A percentile compares a stretch with the other conserved stretches of the same genome.
Evolutionary conservation across 2,329 filamentous ascomycete species (phyloP).

Genomic region (Hymenoscyphus albidus): DNA sequence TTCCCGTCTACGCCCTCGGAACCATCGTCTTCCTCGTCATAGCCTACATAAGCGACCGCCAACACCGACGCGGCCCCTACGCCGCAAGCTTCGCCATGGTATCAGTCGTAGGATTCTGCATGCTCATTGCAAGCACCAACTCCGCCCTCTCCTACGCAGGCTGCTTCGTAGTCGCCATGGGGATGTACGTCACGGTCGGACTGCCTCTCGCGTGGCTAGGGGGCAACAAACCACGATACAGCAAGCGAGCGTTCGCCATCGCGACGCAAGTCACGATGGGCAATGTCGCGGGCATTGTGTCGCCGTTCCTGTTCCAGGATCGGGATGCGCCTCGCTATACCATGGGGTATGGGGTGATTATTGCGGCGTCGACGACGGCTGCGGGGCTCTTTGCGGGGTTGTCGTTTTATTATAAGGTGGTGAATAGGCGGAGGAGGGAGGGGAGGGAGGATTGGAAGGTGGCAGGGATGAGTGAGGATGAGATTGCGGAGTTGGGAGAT

Average conservation of each 20-base stretch:
- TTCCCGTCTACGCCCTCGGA: slow-evolving; percentile 63
- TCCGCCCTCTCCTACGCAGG: neutral
- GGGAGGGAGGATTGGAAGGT: slow-evolving; percentile 41
- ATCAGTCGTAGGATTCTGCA: slow-evolving; percentile 38
- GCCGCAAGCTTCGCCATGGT: slow-evolving; percentile 48
- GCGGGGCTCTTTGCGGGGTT: neutral
- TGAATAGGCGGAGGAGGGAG: slow-evolving; percentile 37
- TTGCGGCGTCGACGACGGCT: neutral
- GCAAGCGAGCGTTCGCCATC: slow-evolving; percentile 56
- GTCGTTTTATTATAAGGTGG: slow-evolving; percentile 32
- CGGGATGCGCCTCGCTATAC: slow-evolving; percentile 6
- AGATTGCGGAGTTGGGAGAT: slow-evolving; percentile 43
- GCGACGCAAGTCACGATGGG: slow-evolving; percentile 57
- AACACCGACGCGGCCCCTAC: slow-evolving; percentile 54
- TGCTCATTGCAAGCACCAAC: neutral
- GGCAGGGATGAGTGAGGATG: slow-evolving; percentile 40
- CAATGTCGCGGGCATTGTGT: slow-evolving; percentile 57
- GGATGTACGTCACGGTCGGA: slow-evolving; percentile 28
- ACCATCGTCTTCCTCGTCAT: slow-evolving; percentile 56
- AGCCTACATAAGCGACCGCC: slow-evolving; percentile 55
- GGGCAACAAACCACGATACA: slow-evolving; percentile 56
- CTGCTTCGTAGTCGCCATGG: neutral
- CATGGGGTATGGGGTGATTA: slow-evolving; percentile 3
- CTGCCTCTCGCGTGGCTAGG: slow-evolving; percentile 39
- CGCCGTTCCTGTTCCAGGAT: slow-evolving; percentile 51